Evolutionary conservation across 257 asterid species (phyloP).

Genomic region (Voacanga thouarsii): DNA sequence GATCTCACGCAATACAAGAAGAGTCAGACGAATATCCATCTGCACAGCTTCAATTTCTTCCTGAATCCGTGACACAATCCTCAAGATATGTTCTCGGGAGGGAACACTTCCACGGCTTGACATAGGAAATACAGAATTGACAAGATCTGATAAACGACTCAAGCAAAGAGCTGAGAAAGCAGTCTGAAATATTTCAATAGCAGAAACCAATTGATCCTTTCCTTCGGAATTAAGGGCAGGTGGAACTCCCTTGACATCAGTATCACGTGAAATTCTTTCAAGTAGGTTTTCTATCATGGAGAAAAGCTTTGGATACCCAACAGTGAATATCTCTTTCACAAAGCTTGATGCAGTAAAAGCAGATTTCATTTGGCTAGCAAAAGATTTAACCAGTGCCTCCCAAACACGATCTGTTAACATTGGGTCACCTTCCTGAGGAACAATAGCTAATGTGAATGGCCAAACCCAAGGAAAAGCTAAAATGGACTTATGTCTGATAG

Average conservation of each 20-base stretch:
- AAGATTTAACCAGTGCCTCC: conserved; percentile 87
- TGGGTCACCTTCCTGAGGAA: conserved; percentile 83
- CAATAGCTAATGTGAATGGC: conserved; percentile 26
- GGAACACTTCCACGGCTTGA: conserved; percentile 89
- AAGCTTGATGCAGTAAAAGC: conserved; percentile 91
- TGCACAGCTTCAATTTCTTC: conserved; percentile 97
- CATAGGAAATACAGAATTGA: conserved; percentile 78
- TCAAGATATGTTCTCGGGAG: conserved; percentile 72
- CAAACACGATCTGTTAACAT: conserved; percentile 85
- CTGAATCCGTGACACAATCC: conserved; percentile 70
- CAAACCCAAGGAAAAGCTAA: conserved; percentile 7
- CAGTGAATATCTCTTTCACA: conserved; percentile 85
- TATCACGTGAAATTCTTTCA: conserved; percentile 95
- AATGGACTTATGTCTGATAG: neutral
- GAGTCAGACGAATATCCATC: conserved; percentile 78
- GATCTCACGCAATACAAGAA: conserved; percentile 81
- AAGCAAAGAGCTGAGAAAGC: conserved; percentile 76
- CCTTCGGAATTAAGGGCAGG: conserved; percentile 85
- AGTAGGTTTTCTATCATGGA: conserved; percentile 78
- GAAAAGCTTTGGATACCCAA: conserved; percentile 89
- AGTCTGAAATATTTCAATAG: conserved; percentile 73
- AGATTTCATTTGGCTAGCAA: conserved; percentile 94
- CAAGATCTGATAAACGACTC: conserved; percentile 76
- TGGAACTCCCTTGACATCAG: conserved; percentile 96
- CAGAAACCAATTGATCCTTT: conserved; percentile 73